These are phyloP conservation scores for Trypanosoma conorhini DNA, from an alignment of 208 protist species.

Conservation along the genomic window DNA sequence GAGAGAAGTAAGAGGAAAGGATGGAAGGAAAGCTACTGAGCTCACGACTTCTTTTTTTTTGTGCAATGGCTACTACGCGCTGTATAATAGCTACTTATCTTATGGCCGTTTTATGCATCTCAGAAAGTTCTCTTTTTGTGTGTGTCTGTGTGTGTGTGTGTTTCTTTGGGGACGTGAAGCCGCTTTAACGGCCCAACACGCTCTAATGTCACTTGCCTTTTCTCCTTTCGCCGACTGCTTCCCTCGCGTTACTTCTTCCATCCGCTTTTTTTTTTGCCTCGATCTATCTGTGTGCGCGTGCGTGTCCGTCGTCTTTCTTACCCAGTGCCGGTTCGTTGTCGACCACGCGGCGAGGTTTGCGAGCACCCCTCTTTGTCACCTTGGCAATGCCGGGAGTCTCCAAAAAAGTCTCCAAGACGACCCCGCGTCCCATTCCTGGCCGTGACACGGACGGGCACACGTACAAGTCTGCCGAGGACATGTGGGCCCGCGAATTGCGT, in stretches of 20 bases:
- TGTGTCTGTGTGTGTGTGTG: no score
- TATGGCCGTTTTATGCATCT: neutral
- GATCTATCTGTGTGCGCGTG: conserved; percentile 24
- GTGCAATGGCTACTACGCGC: neutral
- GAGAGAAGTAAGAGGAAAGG: neutral
- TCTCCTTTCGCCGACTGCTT: neutral
- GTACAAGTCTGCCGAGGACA: conserved; percentile 60
- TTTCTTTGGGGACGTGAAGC: neutral
- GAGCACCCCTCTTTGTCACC: neutral
- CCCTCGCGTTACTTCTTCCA: neutral
- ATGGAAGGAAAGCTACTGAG: neutral
- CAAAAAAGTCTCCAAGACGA: neutral
- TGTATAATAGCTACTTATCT: neutral
- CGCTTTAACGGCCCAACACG: neutral
- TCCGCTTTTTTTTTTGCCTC: conserved; percentile 19
- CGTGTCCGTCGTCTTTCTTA: conserved; percentile 2
- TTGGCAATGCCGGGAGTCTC: neutral
- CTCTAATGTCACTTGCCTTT: neutral
- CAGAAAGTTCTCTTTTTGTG: neutral
- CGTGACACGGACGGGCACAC: conserved; percentile 57
- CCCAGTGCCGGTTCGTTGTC: conserved; percentile 1
- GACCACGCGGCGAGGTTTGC: neutral
- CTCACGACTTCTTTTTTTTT: neutral
- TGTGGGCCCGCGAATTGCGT: conserved; percentile 74
- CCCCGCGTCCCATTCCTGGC: conserved; percentile 43